Evolutionary conservation across 2,329 filamentous ascomycete genomes (phyloP), one percentile per base, ranked within the genome.

Genomic region (Rhynchosporium agropyri): DNA sequence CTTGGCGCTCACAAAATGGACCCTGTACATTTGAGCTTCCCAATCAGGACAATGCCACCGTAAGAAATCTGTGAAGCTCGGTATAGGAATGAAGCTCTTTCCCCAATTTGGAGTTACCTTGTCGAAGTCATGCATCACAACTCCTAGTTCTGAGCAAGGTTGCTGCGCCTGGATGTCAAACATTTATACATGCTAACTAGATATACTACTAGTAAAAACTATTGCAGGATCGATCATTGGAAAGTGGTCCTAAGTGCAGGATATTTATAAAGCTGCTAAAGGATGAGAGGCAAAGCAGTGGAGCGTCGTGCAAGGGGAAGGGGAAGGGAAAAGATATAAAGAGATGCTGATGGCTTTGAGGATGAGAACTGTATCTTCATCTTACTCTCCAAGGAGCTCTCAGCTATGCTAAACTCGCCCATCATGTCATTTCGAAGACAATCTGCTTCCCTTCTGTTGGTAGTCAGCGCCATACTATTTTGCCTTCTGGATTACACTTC

Each of bases 401-500:
- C 36, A 12, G 28, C 38, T 9, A 29, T 12, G 10, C 4, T 40
- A 20, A 9, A 12, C 8, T 53, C 36, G 4, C 20, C 20, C 10
- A 54, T 42, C n/a, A 54, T 54, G 51, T 54, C 36, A 15, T 54
- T 28, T 15, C 51, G 28, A 42, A n/a, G 51, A 12, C 51, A 38
- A 36, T 40, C n/a, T 29, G n/a, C 6, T 8, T 28, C n/a, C 15
- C 20, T 54, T 4, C 13, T 54, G 8, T 15, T 54, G n/a, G 36
- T 42, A 13, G 3, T 54, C 13, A 20, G 51, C 26, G 51, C 51
- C 20, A 38, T 48, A 13, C 40, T 58, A 20, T 31, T 58, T 28
- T 58, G 43, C 40, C 26, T 58, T 10, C 26, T 58, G n/a, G 55
- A 33, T 15, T 58, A n/a, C 55, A 46, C 42, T n/a, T 45, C 43